phyloP scores from a whole-genome alignment of 176 grass and related monocot genomes.

The Miscanthus lutarioriparius region DNA sequence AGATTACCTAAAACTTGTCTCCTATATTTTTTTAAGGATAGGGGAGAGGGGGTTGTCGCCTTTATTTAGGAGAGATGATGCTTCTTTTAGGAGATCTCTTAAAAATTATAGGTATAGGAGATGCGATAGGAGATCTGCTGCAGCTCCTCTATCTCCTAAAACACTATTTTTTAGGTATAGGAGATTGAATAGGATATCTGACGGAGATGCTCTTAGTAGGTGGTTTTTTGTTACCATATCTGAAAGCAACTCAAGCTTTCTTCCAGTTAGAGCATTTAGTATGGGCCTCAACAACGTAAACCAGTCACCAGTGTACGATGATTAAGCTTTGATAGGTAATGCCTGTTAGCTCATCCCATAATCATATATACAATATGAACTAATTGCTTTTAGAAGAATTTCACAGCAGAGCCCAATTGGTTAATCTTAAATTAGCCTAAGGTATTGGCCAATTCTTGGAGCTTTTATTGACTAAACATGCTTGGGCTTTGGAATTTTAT shows the following conservation, averaged over 20 bases:
- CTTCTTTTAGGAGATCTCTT: too few species aligned
- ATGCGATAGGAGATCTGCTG: too few species aligned
- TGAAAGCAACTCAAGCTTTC: not conserved
- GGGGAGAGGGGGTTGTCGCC: too few species aligned
- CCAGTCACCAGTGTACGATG: not conserved
- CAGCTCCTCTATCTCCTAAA: too few species aligned
- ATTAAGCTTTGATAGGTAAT: conserved; percentile 11
- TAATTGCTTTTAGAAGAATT: conserved; percentile 16
- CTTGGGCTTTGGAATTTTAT: not conserved
- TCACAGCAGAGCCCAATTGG: not conserved
- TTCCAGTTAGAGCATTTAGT: not conserved
- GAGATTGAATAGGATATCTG: too few species aligned
- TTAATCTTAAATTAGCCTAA: not conserved
- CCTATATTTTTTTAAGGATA: too few species aligned
- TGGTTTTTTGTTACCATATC: not conserved
- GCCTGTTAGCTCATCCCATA: conserved; percentile 1
- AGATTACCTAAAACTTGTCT: too few species aligned
- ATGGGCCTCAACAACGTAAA: not conserved
- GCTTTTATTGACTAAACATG: not conserved
- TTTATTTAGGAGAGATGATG: too few species aligned
- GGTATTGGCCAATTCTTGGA: not conserved
- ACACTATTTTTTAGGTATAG: too few species aligned
- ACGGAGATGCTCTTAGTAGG: not conserved
- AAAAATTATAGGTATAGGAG: too few species aligned
- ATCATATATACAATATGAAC: not conserved